phyloP scores from a whole-genome alignment of 257 asterid genomes.

The Rubia yunnanensis region DNA sequence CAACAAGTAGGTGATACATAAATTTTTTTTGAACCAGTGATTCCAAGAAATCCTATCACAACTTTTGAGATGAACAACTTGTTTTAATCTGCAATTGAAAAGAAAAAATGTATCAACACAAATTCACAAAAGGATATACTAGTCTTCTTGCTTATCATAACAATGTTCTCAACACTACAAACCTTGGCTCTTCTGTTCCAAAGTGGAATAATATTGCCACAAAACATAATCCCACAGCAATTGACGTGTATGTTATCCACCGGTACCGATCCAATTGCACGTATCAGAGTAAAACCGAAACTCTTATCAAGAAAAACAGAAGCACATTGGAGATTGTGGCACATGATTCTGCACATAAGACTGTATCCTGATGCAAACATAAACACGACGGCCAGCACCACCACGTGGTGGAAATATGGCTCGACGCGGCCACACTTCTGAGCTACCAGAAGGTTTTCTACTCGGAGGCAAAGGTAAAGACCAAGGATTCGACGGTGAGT shows the following conservation, averaged over 20 bases:
- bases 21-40: conserved; percentile 69
- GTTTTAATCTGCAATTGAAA: conserved; percentile 45
- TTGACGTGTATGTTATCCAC: conserved; percentile 79
- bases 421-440: no score
- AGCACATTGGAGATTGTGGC: conserved; percentile 4
- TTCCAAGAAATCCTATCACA: conserved; percentile 64
- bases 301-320: conserved; percentile 5
- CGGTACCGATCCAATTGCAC: conserved; percentile 48
- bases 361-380: conserved; percentile 34
- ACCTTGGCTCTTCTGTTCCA: conserved; percentile 94
- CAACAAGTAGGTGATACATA: conserved; percentile 88
- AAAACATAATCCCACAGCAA: conserved; percentile 73
- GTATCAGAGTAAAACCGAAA: conserved; percentile 12
- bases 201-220: conserved; percentile 54
- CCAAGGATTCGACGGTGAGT: no score
- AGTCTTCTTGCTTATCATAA: no score
- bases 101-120: not conserved
- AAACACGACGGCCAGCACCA: no score
- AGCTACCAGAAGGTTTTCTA: no score
- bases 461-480: no score
- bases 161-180: not conserved
- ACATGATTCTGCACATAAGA: conserved; percentile 65
- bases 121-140: conserved; percentile 8
- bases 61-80: conserved; percentile 40
- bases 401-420: no score